A percentile compares a stretch with the other conserved stretches of the same genome.
phyloP scores from a whole-genome alignment of 495 filamentous ascomycete genomes.

The Cenococcum geophilum region DNA sequence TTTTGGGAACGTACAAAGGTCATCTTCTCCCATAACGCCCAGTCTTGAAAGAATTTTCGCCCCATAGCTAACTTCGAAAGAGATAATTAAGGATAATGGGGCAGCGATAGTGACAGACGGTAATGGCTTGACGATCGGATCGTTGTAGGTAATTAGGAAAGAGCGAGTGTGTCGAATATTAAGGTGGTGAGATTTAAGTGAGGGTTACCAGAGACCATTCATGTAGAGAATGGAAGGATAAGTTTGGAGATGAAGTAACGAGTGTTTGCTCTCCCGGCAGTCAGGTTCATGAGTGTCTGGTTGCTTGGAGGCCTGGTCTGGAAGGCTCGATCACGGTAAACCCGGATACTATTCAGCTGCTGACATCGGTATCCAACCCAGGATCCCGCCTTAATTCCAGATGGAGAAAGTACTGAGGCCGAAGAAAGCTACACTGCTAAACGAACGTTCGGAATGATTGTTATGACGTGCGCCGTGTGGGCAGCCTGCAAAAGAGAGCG shows the following conservation, averaged over 20 bases:
- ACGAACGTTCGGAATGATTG: too few relatives aligned
- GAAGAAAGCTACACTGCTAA: too few relatives aligned
- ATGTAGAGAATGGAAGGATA: not conserved
- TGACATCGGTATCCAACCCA: not conserved
- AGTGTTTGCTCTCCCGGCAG: too few relatives aligned
- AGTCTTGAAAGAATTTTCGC: constrained; percentile 61
- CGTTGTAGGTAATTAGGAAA: not conserved
- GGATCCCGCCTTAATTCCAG: not conserved
- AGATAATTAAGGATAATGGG: constrained; percentile 1
- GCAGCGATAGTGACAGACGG: constrained; percentile 6
- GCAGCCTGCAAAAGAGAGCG: not conserved
- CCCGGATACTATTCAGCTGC: too few relatives aligned
- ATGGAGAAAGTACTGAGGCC: not conserved
- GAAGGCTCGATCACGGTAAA: too few relatives aligned
- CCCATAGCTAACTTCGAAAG: constrained; percentile 20
- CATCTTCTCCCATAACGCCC: constrained; percentile 88
- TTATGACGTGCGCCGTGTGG: constrained; percentile 1
- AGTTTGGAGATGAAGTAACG: not conserved
- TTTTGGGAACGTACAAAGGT: constrained; percentile 62
- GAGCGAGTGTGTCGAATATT: not conserved
- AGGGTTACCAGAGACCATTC: not conserved
- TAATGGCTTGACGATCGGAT: not conserved
- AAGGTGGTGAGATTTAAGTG: not conserved
- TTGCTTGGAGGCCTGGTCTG: too few relatives aligned
- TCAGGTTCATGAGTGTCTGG: too few relatives aligned